phyloP scores from a whole-genome alignment of 306 rosid species.

The Sicyos baderoa region DNA sequence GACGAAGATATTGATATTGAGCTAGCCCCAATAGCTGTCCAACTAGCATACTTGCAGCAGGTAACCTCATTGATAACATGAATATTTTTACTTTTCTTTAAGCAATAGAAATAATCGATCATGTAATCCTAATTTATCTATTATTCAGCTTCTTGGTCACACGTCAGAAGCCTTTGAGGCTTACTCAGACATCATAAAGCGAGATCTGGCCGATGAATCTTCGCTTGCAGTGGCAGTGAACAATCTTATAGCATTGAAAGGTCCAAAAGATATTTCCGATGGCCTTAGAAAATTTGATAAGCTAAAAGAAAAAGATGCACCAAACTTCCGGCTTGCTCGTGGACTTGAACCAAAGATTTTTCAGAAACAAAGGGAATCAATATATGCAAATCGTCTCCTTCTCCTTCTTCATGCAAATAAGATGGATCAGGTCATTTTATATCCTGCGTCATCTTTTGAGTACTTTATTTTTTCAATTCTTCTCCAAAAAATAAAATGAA shows the following conservation, averaged over 20 bases:
- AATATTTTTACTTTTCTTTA: constrained; percentile 12
- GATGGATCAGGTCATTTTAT: constrained; percentile 68
- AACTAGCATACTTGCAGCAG: constrained; percentile 89
- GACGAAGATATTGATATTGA: constrained; percentile 84
- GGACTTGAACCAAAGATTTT: constrained; percentile 75
- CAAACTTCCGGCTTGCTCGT: constrained; percentile 54
- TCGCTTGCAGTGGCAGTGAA: constrained; percentile 88
- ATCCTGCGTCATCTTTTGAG: constrained; percentile 5
- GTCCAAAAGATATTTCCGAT: constrained; percentile 90
- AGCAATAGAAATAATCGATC: constrained; percentile 11
- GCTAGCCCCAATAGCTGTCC: constrained; percentile 88
- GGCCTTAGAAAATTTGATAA: constrained; percentile 83
- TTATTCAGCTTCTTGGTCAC: constrained; percentile 70
- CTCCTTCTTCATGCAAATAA: constrained; percentile 85
- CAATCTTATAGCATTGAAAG: constrained; percentile 69
- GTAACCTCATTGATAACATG: constrained; percentile 29
- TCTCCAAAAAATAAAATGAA: neutral
- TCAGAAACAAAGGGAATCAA: constrained; percentile 58
- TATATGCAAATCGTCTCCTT: constrained; percentile 74
- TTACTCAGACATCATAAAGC: constrained; percentile 53
- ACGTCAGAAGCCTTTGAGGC: constrained; percentile 64
- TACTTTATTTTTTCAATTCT: neutral
- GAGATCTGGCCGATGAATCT: constrained; percentile 72
- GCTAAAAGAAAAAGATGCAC: constrained; percentile 72
- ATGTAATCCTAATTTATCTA: constrained; percentile 28